Evolutionary conservation across 306 rosid species (phyloP), one percentile per base, ranked within the genome.

Genomic region (Dryas octopetala): DNA sequence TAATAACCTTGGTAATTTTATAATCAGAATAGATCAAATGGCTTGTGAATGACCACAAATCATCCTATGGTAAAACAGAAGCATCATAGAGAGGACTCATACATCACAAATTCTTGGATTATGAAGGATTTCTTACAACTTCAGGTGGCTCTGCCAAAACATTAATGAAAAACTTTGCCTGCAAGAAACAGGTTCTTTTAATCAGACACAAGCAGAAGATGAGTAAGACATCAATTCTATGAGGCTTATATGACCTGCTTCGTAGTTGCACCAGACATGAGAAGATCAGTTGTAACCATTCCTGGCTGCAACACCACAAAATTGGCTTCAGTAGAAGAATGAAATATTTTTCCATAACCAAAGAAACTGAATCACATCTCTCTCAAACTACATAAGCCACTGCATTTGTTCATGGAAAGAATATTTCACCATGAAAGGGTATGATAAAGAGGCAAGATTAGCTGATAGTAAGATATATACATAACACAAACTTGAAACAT

Each of bases 261-360:
- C 23, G 96, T 91, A 66, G 81, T 91, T 57, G 94, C 98, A 60
- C 98, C 98, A 76, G 98, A 90, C 97, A 94, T 91, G 58, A 94
- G 98, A 84, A 94, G 98, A 84, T 94, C 97, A 10, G 98, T 94
- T 69, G 98, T 94, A 49, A 94, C 98, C 98, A 94, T 94, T 81
- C 98, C 98, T 11, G 97, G 98, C 97, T 94, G 88, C 85, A 85
- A 79, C 71, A 80, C 63, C 83, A 68, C 47, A 76, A 59, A 45
- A 4, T 7, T 32, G 41, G 59, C 74, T 41, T 38, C 45, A 54
- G 74, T 70, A 40, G 19, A 32, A 38, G 28, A 16, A 28, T 6
- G 16, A 53, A 32, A 52, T 52, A 70, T 13, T 43, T 32, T n/a
- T 19, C 41, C 10, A 43, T 70, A 6, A 70, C 63, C 40, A 53